These are phyloP conservation scores for Trichoderma sp. DNA, from an alignment of 2,329 filamentous ascomycete species.

Conservation along the genomic window DNA sequence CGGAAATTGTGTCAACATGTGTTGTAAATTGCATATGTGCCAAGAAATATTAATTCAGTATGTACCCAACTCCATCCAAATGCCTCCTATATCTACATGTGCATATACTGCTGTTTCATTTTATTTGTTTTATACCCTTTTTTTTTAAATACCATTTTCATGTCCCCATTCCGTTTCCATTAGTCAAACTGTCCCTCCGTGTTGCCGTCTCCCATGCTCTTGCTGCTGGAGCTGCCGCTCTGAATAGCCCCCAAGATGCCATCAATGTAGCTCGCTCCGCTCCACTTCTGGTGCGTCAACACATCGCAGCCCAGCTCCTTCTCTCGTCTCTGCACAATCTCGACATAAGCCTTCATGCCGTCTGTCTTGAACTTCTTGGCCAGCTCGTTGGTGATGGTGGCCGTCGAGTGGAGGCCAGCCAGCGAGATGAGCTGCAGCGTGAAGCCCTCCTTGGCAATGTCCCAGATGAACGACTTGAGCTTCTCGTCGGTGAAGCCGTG, in stretches of 20 bases:
- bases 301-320: constrained; percentile 90
- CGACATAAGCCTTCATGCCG: constrained; percentile 97
- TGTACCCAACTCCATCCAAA: constrained; percentile 12
- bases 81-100: constrained; percentile 3
- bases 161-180: not conserved
- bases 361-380: constrained; percentile 80
- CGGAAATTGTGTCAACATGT: not conserved
- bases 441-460: constrained; percentile 84
- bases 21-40: not conserved
- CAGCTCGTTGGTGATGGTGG: constrained; percentile 67
- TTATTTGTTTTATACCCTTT: constrained; percentile 7
- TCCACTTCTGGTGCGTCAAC: constrained; percentile 92
- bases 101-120: not conserved
- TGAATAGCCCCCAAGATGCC: constrained; percentile 87
- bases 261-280: constrained; percentile 69
- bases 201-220: constrained; percentile 93
- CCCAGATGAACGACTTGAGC: constrained; percentile 92
- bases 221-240: constrained; percentile 83
- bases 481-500: constrained; percentile 84
- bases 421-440: constrained; percentile 65
- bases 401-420: constrained; percentile 64
- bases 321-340: constrained; percentile 82
- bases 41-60: not conserved
- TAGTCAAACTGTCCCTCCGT: constrained; percentile 69
- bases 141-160: not conserved